Conservation (phyloP, 208 protist genomes). For the Lotmaria passim region DNA sequence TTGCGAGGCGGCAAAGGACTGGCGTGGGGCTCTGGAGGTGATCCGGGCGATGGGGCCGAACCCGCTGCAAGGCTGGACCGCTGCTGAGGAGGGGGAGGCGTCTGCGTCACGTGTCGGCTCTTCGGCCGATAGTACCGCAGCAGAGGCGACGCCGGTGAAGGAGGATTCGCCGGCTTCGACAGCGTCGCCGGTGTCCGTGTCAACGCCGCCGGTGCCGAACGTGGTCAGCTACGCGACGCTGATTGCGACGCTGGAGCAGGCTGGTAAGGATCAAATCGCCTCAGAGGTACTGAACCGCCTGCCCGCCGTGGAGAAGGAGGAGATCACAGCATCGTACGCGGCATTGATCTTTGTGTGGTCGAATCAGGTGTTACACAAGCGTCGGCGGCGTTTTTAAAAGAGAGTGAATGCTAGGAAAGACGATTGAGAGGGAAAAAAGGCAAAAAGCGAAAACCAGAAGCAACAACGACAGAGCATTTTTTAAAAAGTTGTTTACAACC, state of each 20-base stretch:
- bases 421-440: too few relatives aligned
- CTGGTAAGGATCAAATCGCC: conserved; percentile 63
- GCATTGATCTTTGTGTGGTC: conserved; percentile 89
- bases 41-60: conserved; percentile 84
- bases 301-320: conserved; percentile 74
- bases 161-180: background rate
- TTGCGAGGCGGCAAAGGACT: conserved; percentile 73
- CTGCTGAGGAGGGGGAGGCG: conserved; percentile 15
- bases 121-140: background rate
- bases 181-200: conserved; percentile 4
- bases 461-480: too few relatives aligned
- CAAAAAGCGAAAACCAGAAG: too few relatives aligned
- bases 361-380: conserved; percentile 55
- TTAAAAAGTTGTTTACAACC: too few relatives aligned
- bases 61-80: conserved; percentile 48
- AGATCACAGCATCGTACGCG: conserved; percentile 87
- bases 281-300: conserved; percentile 65
- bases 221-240: conserved; percentile 88
- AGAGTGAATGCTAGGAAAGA: background rate
- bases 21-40: conserved; percentile 62
- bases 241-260: conserved; percentile 85
- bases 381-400: conserved; percentile 38
- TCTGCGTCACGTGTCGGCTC: background rate
- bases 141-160: background rate
- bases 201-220: conserved; percentile 55